phyloP scores from a whole-genome alignment of 78 protist species.

The Mastigamoeba balamuthi region DNA sequence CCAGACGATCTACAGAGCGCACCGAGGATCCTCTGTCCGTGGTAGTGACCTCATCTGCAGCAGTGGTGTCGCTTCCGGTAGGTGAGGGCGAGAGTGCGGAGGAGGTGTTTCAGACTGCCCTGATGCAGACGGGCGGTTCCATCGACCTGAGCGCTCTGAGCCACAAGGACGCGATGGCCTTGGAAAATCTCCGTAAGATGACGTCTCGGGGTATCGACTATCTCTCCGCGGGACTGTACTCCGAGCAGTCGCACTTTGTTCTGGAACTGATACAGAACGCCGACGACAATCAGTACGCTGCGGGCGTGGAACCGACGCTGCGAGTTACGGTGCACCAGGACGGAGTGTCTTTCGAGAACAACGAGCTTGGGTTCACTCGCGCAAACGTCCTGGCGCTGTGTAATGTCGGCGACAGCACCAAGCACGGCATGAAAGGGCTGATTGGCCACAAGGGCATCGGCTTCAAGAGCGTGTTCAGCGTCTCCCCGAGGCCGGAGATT shows the following conservation, averaged over 20 bases:
- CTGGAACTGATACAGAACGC: conserved; percentile 56
- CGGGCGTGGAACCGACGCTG: background rate
- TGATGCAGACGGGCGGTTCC: background rate
- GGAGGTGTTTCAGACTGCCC: background rate
- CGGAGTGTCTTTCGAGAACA: conserved; percentile 15
- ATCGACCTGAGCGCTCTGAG: background rate
- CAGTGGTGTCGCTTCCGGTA: no score
- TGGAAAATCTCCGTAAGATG: background rate
- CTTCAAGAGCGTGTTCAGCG: conserved; percentile 43
- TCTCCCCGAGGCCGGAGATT: conserved; percentile 14
- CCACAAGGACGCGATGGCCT: background rate
- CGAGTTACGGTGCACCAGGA: background rate
- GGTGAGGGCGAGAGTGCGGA: background rate
- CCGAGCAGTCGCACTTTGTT: conserved; percentile 22
- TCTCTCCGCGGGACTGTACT: conserved; percentile 9
- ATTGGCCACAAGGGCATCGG: conserved; percentile 64
- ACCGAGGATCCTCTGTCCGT: no score
- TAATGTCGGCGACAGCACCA: conserved; percentile 11
- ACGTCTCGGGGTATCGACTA: background rate
- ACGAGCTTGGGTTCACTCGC: conserved; percentile 30
- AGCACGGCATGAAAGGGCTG: background rate
- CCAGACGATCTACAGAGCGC: no score
- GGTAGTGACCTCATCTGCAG: no score
- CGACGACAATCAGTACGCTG: conserved; percentile 46
- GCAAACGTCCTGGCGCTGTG: conserved; percentile 23